Evolutionary conservation across 1,139 yeast species (phyloP).

Genomic region (Yamadazyma atmosphaerica): DNA sequence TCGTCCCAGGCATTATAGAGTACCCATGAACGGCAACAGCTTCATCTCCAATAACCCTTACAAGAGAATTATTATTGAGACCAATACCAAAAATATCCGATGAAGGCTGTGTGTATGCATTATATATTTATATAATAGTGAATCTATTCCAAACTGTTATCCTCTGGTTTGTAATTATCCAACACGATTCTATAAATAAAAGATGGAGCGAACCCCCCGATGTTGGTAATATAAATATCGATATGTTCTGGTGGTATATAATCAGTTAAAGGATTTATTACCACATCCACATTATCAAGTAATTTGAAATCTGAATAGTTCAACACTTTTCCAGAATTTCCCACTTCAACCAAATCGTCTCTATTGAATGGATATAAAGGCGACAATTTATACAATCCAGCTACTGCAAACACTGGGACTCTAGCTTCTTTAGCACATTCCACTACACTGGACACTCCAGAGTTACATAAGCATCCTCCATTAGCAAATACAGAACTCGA

Average conservation of each 20-base stretch:
- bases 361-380: conserved; percentile 94
- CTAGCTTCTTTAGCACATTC: conserved; percentile 94
- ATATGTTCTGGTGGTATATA: conserved; percentile 93
- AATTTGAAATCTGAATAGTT: conserved; percentile 65
- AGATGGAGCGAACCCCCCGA: conserved; percentile 96
- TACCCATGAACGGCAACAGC: neutral
- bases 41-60: neutral
- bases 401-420: conserved; percentile 94
- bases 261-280: conserved; percentile 88
- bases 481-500: conserved; percentile 91
- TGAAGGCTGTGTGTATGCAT: neutral
- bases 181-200: conserved; percentile 92
- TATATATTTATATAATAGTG: neutral
- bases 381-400: conserved; percentile 89
- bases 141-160: conserved; percentile 53
- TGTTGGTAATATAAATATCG: conserved; percentile 90
- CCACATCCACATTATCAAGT: conserved; percentile 71
- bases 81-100: too few species aligned
- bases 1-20: neutral
- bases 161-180: conserved; percentile 90
- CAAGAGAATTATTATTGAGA: neutral
- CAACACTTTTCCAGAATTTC: conserved; percentile 84
- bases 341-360: conserved; percentile 87
- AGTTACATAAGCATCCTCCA: conserved; percentile 88
- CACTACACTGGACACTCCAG: conserved; percentile 92